phyloP scores from a whole-genome alignment of 352 stramenopile species.

The Phytophthora hibernalis region DNA sequence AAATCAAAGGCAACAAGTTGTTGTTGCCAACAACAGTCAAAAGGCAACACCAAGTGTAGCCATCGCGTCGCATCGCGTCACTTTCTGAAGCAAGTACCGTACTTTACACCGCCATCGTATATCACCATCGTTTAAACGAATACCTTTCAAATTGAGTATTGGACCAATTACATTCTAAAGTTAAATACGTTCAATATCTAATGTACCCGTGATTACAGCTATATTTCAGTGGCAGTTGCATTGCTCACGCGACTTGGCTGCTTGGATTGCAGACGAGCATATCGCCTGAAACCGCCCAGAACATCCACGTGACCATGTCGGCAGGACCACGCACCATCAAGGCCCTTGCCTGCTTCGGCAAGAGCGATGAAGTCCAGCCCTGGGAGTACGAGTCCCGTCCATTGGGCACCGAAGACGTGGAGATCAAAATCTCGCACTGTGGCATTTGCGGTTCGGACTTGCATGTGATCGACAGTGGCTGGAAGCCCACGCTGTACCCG shows the following conservation, averaged over 20 bases:
- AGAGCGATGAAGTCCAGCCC: slow-evolving; percentile 36
- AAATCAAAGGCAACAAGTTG: too few relatives aligned
- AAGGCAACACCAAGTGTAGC: neutral
- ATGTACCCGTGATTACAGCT: neutral
- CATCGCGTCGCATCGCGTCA: neutral
- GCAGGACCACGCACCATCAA: slow-evolving; percentile 50
- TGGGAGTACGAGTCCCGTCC: slow-evolving; percentile 57
- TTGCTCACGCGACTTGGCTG: neutral
- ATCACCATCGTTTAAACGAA: neutral
- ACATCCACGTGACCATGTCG: slow-evolving; percentile 15
- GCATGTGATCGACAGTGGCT: slow-evolving; percentile 59
- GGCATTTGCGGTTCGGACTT: slow-evolving; percentile 63
- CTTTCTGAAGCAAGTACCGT: slow-evolving; percentile 2
- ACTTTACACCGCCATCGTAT: neutral
- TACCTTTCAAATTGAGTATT: neutral
- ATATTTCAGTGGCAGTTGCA: neutral
- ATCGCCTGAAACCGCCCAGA: neutral
- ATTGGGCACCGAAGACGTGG: slow-evolving; percentile 54
- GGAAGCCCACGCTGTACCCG: slow-evolving; percentile 50
- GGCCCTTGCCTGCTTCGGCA: slow-evolving; percentile 48
- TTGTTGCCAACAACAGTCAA: too few relatives aligned
- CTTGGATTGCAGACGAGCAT: slow-evolving; percentile 18
- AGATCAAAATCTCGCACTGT: slow-evolving; percentile 68
- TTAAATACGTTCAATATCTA: neutral
- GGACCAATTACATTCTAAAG: neutral